phyloP scores from a whole-genome alignment of 2,329 filamentous ascomycete species.

The Venturia nashicola region DNA sequence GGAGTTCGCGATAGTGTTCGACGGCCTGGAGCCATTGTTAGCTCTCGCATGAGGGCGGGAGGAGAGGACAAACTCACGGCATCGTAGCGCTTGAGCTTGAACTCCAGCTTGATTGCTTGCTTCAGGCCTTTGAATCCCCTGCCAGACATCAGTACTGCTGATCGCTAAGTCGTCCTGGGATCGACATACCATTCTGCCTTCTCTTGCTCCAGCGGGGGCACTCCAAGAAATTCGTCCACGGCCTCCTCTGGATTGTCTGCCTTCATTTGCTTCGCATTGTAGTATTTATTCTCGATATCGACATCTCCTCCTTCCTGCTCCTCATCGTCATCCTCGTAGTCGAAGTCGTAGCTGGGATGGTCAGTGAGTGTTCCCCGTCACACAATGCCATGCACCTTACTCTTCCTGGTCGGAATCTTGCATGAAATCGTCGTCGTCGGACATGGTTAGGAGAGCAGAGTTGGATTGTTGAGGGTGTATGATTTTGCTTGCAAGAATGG shows the following conservation, averaged over 20 bases:
- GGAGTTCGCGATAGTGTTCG: conserved; percentile 84
- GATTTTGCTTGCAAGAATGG: neutral
- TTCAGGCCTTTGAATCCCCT: conserved; percentile 93
- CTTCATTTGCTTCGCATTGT: conserved; percentile 98
- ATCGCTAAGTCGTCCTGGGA: neutral
- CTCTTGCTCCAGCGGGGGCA: conserved; percentile 71
- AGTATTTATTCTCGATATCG: conserved; percentile 98
- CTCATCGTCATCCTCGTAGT: conserved; percentile 80
- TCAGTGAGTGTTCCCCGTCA: conserved; percentile 15
- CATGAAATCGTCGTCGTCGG: conserved; percentile 85
- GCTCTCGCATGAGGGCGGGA: neutral
- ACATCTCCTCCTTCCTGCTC: conserved; percentile 81
- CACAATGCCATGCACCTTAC: conserved; percentile 32
- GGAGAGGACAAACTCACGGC: conserved; percentile 41
- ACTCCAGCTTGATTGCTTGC: conserved; percentile 95
- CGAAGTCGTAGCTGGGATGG: conserved; percentile 71
- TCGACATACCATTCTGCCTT: conserved; percentile 74
- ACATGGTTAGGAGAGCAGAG: conserved; percentile 40
- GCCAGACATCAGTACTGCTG: conserved; percentile 5
- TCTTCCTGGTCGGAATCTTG: conserved; percentile 81
- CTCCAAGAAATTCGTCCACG: conserved; percentile 81
- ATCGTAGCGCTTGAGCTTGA: conserved; percentile 78
- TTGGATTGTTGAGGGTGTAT: neutral
- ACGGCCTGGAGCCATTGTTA: conserved; percentile 41
- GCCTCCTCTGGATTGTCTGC: conserved; percentile 74